phyloP scores from a whole-genome alignment of 2,329 filamentous ascomycete genomes.

The Clonostachys byssicola region DNA sequence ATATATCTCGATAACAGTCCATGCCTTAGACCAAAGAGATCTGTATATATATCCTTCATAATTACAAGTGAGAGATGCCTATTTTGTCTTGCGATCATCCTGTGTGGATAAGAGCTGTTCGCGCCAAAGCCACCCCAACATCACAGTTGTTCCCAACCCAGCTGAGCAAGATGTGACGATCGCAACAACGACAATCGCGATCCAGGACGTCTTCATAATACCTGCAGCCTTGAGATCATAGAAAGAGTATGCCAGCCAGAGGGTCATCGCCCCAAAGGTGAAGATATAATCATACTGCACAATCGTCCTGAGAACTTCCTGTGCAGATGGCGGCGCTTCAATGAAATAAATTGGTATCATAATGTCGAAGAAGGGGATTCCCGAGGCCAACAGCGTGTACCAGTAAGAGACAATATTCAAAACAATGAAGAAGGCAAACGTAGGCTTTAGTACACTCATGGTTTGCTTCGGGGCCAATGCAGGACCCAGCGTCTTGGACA shows the following conservation, averaged over 20 bases:
- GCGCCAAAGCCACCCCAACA: neutral
- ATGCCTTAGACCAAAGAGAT: too few relatives aligned
- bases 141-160: neutral
- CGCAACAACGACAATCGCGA: neutral
- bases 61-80: too few relatives aligned
- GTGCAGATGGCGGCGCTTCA: slow-evolving; percentile 6
- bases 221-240: slow-evolving; percentile 10
- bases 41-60: too few relatives aligned
- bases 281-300: slow-evolving; percentile 20
- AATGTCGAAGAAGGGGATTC: slow-evolving; percentile 3
- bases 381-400: slow-evolving; percentile 7
- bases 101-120: neutral
- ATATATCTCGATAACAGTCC: too few relatives aligned
- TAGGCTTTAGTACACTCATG: neutral
- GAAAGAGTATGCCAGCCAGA: slow-evolving; percentile 15
- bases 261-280: slow-evolving; percentile 6
- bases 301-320: slow-evolving; percentile 9
- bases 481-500: slow-evolving; percentile 1
- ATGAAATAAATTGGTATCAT: slow-evolving; percentile 15
- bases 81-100: neutral
- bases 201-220: neutral
- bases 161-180: neutral
- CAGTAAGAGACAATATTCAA: slow-evolving; percentile 10
- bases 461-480: slow-evolving; percentile 3
- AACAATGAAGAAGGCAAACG: neutral